A percentile compares a stretch with the other conserved stretches of the same genome.
phyloP scores from a whole-genome alignment of 352 stramenopile species.

The Phytophthora megakarya region DNA sequence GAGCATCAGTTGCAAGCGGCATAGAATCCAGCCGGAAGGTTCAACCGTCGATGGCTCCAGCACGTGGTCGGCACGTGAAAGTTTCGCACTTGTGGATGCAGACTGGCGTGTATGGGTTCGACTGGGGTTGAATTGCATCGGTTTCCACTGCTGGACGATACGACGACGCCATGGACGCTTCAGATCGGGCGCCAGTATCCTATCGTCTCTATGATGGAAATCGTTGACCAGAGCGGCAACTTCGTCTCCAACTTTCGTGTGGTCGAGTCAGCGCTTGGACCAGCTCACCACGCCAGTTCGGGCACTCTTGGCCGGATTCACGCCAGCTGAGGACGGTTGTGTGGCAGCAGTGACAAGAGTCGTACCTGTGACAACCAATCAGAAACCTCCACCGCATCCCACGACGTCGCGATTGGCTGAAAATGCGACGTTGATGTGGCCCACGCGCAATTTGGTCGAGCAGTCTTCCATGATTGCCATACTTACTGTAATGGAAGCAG shows the following conservation, averaged over 20 bases:
- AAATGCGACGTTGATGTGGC: background rate
- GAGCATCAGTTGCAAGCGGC: conserved; percentile 26
- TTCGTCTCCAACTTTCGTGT: conserved; percentile 3
- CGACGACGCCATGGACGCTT: conserved; percentile 15
- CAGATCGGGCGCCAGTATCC: conserved; percentile 24
- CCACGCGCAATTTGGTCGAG: background rate
- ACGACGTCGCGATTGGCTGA: conserved; percentile 1
- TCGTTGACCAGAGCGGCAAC: conserved; percentile 2
- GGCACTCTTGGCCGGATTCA: conserved; percentile 28
- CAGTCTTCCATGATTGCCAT: background rate
- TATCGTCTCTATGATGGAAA: conserved; percentile 2
- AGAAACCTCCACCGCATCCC: conserved; percentile 13
- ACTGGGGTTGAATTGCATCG: background rate
- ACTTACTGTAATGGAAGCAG: background rate
- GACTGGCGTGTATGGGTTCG: background rate
- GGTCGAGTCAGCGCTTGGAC: conserved; percentile 16
- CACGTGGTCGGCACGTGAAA: conserved; percentile 21
- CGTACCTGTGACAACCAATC: conserved; percentile 11
- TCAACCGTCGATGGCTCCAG: conserved; percentile 19
- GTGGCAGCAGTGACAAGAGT: conserved; percentile 25
- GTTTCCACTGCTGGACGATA: conserved; percentile 5
- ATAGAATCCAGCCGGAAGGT: conserved; percentile 29
- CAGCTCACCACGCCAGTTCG: conserved; percentile 23
- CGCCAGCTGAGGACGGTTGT: conserved; percentile 21
- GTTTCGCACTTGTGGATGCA: conserved; percentile 18